Evolutionary conservation across 768 basidiomycete genomes (phyloP), one percentile per base, ranked within the genome.

Genomic region (Xerocomellus dryophilus): DNA sequence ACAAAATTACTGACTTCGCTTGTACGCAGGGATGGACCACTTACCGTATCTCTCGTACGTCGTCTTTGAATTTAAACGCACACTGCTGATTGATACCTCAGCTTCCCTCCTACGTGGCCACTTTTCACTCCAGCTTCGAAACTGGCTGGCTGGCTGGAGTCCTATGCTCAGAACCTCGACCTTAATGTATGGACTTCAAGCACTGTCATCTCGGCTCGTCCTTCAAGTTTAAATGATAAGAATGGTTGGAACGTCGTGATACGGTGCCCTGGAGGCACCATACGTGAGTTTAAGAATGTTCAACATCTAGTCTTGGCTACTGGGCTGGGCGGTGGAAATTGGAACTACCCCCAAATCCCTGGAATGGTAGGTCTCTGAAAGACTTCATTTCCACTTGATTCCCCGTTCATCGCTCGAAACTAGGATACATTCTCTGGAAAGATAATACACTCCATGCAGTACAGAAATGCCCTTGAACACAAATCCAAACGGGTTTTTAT

Each of bases 101-200:
- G 78, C n/a, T 82, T 82, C 64, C 81, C 81, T 3, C 45, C 75
- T 11, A 76, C 73, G 11, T 81, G 80, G 81, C 80, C 80, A 7
- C 67, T 77, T 11, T 80, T 73, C 51, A 70, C 75, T 0, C 76
- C 81, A 0, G 77, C 79, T 5, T 65, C 63, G 14, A 45, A 82
- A 76, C 71, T 86, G 11, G 84, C 78, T 8, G 78, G 79, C 54
- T 86, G 81, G 80, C 71, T 86, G 5, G 84, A 86, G 62, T 69
- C 66, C 2, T 87, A 86, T 61, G 81, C 78, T 0, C 72, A 78
- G 10, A 65, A 74, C 1, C 71, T 85, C 46, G 85, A 86, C 54
- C 63, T 87, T 21, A 77, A 83, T 57, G 77, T 83, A 12, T 85
- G 84, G 85, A 80, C 76, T 0, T 78, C 79, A 0, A 69, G 78